These are phyloP conservation scores for Forsythia suspensa DNA, from an alignment of 257 asterid genomes.

Conservation along the genomic window DNA sequence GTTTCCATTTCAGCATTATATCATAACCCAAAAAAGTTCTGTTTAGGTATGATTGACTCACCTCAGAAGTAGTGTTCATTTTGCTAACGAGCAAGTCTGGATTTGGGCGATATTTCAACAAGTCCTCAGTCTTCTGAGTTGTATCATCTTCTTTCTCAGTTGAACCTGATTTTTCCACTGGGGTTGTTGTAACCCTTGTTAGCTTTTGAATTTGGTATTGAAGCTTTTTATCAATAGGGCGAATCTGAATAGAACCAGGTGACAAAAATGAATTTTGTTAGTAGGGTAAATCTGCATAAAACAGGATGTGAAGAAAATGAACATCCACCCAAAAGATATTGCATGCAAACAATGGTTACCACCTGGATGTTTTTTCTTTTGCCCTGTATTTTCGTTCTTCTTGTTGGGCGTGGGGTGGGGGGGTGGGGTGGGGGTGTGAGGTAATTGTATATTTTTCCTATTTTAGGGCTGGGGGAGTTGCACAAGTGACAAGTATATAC, in stretches of 20 bases:
- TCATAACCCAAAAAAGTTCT: background rate
- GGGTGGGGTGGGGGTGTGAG: background rate
- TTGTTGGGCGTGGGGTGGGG: background rate
- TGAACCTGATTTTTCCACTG: slow-evolving; percentile 37
- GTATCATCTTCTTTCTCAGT: slow-evolving; percentile 42
- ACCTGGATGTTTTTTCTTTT: no score
- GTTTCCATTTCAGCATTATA: background rate
- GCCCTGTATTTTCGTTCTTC: background rate
- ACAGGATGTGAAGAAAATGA: background rate
- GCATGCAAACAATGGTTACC: background rate
- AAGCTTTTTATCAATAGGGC: slow-evolving; percentile 84
- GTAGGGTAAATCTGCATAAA: slow-evolving; percentile 66
- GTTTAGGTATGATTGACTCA: slow-evolving; percentile 17
- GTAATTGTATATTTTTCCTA: background rate
- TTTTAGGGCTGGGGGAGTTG: background rate
- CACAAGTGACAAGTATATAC: slow-evolving; percentile 33
- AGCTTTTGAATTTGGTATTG: slow-evolving; percentile 85
- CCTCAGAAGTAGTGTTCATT: slow-evolving; percentile 45
- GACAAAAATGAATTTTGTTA: slow-evolving; percentile 42
- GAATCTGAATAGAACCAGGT: slow-evolving; percentile 38
- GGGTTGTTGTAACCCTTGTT: slow-evolving; percentile 40
- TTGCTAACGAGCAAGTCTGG: slow-evolving; percentile 62
- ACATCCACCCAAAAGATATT: background rate
- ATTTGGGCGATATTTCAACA: slow-evolving; percentile 75
- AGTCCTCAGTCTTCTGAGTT: slow-evolving; percentile 53